Evolutionary conservation across 768 basidiomycete genomes (phyloP).

Genomic region (Botryobasidium botryosum): DNA sequence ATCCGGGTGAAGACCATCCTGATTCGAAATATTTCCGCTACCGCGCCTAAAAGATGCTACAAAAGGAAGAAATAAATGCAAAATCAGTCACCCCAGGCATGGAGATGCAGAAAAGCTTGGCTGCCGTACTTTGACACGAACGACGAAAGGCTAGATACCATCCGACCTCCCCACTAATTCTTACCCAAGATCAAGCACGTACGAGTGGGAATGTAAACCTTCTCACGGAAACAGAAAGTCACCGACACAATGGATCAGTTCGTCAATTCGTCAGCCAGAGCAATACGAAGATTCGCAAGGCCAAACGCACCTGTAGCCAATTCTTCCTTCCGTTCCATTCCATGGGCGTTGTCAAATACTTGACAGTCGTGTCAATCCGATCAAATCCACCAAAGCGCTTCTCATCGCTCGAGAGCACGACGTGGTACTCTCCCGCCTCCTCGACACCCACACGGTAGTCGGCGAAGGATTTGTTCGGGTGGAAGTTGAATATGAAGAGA

Average conservation of each 20-base stretch:
- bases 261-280: neutral
- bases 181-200: constrained; percentile 18
- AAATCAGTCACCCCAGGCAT: too few relatives aligned
- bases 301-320: constrained; percentile 51
- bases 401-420: constrained; percentile 74
- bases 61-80: too few relatives aligned
- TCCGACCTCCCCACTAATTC: neutral
- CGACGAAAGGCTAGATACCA: neutral
- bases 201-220: constrained; percentile 18
- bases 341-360: constrained; percentile 66
- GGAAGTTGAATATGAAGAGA: constrained; percentile 95
- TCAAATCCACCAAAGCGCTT: constrained; percentile 79
- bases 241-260: neutral
- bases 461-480: constrained; percentile 74
- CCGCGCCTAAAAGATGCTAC: too few relatives aligned
- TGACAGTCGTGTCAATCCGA: constrained; percentile 44
- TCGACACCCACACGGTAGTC: constrained; percentile 92
- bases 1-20: too few relatives aligned
- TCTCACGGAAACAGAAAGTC: neutral
- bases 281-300: neutral
- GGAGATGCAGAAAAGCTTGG: too few relatives aligned
- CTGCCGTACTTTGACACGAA: too few relatives aligned
- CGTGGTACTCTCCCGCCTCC: constrained; percentile 63
- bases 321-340: constrained; percentile 92
- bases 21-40: too few relatives aligned